These are phyloP conservation scores for Mycosphaerella sp. DNA, from an alignment of 2,329 filamentous ascomycete species.

Conservation along the genomic window DNA sequence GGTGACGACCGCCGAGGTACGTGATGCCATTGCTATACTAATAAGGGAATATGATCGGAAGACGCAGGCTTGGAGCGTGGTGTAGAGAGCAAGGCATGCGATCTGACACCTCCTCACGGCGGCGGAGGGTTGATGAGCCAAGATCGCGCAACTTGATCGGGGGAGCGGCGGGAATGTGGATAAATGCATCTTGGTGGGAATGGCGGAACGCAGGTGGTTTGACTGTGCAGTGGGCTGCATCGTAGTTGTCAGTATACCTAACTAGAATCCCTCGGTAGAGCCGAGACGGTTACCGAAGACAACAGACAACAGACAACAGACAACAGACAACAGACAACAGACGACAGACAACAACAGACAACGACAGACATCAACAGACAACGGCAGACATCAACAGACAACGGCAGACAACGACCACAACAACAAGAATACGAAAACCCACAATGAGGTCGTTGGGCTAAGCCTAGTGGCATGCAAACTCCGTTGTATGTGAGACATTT, in stretches of 20 bases:
- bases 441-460: too few species aligned
- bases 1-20: not conserved
- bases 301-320: too few species aligned
- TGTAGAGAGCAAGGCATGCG: not conserved
- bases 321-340: too few species aligned
- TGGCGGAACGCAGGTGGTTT: not conserved
- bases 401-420: too few species aligned
- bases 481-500: not conserved
- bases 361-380: too few species aligned
- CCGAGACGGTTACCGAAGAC: slow-evolving; percentile 1
- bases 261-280: slow-evolving; percentile 4
- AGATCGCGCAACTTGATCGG: too few species aligned
- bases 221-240: slow-evolving; percentile 8
- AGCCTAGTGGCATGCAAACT: too few species aligned
- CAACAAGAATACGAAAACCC: too few species aligned
- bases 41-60: too few species aligned
- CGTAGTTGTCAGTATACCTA: slow-evolving; percentile 7
- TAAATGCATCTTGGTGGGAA: slow-evolving; percentile 2
- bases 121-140: not conserved
- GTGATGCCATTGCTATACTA: not conserved
- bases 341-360: too few species aligned
- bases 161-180: not conserved
- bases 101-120: slow-evolving; percentile 1
- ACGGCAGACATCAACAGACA: too few species aligned
- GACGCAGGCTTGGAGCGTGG: not conserved